Percentiles rank a stretch among this genome's conserved stretches.
These are phyloP conservation scores for Heterobasidion irregulare DNA, from an alignment of 1,284 basidiomycete genomes.

Conservation along the genomic window DNA sequence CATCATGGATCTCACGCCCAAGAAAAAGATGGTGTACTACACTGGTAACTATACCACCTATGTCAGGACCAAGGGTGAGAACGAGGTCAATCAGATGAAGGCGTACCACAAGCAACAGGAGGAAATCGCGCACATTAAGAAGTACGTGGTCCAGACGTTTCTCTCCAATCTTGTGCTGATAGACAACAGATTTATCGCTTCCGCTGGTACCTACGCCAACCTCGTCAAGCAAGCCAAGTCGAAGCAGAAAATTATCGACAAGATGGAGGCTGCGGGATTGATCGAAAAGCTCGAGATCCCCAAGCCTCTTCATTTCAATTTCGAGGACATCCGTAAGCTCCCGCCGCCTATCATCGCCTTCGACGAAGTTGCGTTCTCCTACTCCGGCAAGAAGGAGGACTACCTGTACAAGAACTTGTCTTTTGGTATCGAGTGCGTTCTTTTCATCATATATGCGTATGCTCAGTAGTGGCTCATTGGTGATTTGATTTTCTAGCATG, in stretches of 20 bases:
- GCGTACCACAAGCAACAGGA: slow-evolving; percentile 98
- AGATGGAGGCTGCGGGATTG: slow-evolving; percentile 99
- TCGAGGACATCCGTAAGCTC: slow-evolving; percentile 90
- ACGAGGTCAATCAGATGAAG: slow-evolving; percentile 99
- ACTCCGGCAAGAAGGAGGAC: slow-evolving; percentile 84
- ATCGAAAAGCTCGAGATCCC: slow-evolving; percentile 82
- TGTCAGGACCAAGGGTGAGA: slow-evolving; percentile 93
- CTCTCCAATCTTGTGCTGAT: slow-evolving; percentile 2
- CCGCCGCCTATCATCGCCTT: slow-evolving; percentile 98
- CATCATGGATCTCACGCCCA: slow-evolving; percentile 91
- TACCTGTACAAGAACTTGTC: slow-evolving; percentile 85
- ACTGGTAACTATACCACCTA: slow-evolving; percentile 96
- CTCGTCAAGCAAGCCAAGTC: slow-evolving; percentile 98
- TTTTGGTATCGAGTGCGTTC: slow-evolving; percentile 97
- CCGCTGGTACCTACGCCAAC: slow-evolving; percentile 98
- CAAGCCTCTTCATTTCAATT: slow-evolving; percentile 84
- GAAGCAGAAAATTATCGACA: slow-evolving; percentile 99
- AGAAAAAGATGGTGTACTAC: slow-evolving; percentile 89
- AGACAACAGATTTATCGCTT: slow-evolving; percentile 82
- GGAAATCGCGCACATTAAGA: slow-evolving; percentile 97
- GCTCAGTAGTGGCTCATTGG: neutral
- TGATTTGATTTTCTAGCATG: slow-evolving; percentile 49
- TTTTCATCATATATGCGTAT: no score
- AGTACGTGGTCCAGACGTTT: slow-evolving; percentile 36
- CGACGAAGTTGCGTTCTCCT: slow-evolving; percentile 90